phyloP scores from a whole-genome alignment of 2,329 filamentous ascomycete genomes.

The Fusarium illudens region DNA sequence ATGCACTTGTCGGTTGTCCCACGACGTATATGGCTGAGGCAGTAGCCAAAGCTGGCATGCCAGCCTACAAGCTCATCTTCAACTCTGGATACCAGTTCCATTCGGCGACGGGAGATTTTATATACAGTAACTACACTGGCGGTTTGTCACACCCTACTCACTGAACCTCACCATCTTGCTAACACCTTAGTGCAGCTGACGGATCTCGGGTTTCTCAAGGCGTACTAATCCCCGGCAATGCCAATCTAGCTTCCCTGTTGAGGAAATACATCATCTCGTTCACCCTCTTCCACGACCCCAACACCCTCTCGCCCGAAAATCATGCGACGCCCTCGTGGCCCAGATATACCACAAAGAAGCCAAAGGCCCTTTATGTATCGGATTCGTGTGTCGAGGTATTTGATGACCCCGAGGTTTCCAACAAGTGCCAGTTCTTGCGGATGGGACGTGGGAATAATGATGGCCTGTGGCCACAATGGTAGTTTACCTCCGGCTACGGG shows the following conservation, averaged over 20 bases:
- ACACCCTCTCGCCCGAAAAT: background rate
- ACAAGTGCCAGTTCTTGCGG: background rate
- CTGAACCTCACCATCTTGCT: background rate
- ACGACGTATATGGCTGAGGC: background rate
- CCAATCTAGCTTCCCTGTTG: background rate
- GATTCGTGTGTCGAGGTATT: background rate
- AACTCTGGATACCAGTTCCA: constrained; percentile 12
- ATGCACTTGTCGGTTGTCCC: constrained; percentile 1
- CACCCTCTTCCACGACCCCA: constrained; percentile 2
- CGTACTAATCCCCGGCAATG: background rate
- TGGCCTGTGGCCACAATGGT: background rate
- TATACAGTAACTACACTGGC: background rate
- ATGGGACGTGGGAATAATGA: background rate
- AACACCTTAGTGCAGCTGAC: background rate
- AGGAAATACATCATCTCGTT: constrained; percentile 8
- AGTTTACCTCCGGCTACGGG: background rate
- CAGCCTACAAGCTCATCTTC: constrained; percentile 6
- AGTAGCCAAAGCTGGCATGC: background rate
- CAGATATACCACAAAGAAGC: background rate
- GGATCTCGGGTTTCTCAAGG: background rate
- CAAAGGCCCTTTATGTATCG: background rate
- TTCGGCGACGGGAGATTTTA: background rate
- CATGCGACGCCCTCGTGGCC: background rate
- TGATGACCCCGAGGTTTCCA: background rate
- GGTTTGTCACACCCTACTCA: background rate